Evolutionary conservation across 2,329 filamentous ascomycete genomes (phyloP).

Genomic region (Penicillium rolfsii): DNA sequence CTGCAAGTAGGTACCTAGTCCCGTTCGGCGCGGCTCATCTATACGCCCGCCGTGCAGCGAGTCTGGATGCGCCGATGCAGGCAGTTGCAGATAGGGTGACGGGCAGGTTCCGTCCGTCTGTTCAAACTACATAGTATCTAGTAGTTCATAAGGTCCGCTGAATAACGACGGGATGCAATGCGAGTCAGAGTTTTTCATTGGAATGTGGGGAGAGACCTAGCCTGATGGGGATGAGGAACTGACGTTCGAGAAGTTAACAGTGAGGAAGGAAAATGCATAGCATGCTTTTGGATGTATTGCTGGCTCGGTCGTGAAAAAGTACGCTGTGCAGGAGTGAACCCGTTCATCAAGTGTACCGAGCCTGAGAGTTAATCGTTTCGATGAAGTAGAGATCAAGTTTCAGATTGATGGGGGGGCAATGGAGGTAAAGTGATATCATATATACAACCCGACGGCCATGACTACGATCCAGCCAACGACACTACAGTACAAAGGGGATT

Average conservation of each 20-base stretch:
- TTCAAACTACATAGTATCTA: too few relatives aligned
- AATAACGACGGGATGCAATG: constrained; percentile 27
- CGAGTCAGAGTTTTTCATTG: constrained; percentile 30
- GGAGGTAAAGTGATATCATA: constrained; percentile 6
- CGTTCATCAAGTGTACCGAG: neutral
- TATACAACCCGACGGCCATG: neutral
- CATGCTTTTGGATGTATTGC: neutral
- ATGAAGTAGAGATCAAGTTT: constrained; percentile 5
- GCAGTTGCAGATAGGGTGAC: constrained; percentile 7
- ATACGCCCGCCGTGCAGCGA: constrained; percentile 1
- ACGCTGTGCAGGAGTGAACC: neutral
- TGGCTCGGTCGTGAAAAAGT: neutral
- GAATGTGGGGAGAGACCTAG: constrained; percentile 28
- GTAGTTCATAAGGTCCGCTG: neutral
- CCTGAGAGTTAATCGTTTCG: neutral
- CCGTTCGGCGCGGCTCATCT: neutral
- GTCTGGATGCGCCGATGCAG: constrained; percentile 5
- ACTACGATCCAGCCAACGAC: neutral
- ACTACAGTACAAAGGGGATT: neutral
- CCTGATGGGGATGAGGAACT: constrained; percentile 1
- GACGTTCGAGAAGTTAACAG: neutral
- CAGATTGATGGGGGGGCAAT: neutral
- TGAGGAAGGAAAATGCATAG: neutral
- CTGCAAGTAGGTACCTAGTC: neutral
- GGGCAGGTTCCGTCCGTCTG: constrained; percentile 12